These are phyloP conservation scores for Rutstroemia sp. DNA, from an alignment of 2,329 filamentous ascomycete species.

Conservation along the genomic window DNA sequence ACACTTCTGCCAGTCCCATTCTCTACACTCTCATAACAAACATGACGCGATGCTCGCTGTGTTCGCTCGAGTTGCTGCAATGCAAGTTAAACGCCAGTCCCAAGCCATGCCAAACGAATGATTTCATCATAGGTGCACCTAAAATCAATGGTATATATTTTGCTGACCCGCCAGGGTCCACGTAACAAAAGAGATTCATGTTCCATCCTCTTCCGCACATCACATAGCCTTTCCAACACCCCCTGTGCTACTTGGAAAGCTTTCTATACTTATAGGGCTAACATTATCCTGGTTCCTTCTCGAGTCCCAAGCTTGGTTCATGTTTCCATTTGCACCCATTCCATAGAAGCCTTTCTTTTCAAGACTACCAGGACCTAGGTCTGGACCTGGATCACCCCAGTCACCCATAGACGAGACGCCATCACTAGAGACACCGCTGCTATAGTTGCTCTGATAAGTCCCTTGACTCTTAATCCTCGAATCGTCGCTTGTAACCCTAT, in stretches of 20 bases:
- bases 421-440: slow-evolving; percentile 12
- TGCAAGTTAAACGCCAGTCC: slow-evolving; percentile 3
- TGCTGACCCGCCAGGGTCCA: slow-evolving; percentile 2
- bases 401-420: slow-evolving; percentile 24
- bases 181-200: slow-evolving; percentile 4
- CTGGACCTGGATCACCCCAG: slow-evolving; percentile 49
- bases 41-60: not conserved
- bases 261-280: slow-evolving; percentile 15
- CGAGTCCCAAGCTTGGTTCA: slow-evolving; percentile 9
- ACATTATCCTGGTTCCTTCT: slow-evolving; percentile 13
- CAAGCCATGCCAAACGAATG: slow-evolving; percentile 5
- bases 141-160: slow-evolving; percentile 5
- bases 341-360: slow-evolving; percentile 3
- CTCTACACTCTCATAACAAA: not conserved
- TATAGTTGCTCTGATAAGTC: slow-evolving; percentile 23
- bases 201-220: not conserved
- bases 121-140: not conserved
- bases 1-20: not conserved
- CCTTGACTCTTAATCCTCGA: slow-evolving; percentile 3
- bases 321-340: not conserved
- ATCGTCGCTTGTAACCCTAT: not conserved
- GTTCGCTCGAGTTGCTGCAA: not conserved
- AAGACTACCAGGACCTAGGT: slow-evolving; percentile 34
- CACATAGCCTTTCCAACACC: slow-evolving; percentile 25
- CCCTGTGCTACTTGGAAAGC: slow-evolving; percentile 14